Percentiles rank a stretch among this genome's conserved stretches.
Evolutionary conservation across 768 basidiomycete species (phyloP).

Genomic region (Botryobasidium botryosum): DNA sequence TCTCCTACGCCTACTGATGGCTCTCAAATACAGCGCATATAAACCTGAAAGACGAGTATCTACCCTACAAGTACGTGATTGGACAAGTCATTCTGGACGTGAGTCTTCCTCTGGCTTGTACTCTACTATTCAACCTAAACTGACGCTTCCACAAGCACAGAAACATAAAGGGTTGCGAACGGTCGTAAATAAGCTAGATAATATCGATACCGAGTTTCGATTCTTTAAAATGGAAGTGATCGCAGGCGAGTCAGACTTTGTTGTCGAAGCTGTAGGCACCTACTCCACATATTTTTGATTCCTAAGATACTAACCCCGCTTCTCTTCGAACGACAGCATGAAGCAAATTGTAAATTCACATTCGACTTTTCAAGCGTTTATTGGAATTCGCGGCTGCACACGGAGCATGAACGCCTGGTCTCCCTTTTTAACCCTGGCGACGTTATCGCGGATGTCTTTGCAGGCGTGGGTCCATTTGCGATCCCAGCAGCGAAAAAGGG

Average conservation of each 20-base stretch:
- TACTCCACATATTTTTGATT: background rate
- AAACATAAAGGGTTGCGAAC: constrained; percentile 76
- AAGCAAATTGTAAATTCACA: constrained; percentile 70
- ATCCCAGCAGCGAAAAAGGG: constrained; percentile 87
- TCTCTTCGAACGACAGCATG: constrained; percentile 34
- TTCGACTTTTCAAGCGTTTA: constrained; percentile 95
- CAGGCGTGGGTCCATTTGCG: constrained; percentile 94
- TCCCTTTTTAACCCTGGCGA: constrained; percentile 44
- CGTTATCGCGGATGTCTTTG: constrained; percentile 85
- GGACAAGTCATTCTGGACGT: constrained; percentile 88
- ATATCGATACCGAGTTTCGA: constrained; percentile 70
- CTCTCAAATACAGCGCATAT: constrained; percentile 48
- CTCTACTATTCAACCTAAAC: background rate
- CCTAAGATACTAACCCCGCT: background rate
- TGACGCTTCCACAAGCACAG: constrained; percentile 24
- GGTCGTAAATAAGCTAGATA: constrained; percentile 88
- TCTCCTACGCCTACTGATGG: background rate
- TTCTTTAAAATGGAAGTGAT: constrained; percentile 95
- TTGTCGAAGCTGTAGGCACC: constrained; percentile 65
- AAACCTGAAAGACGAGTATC: constrained; percentile 77
- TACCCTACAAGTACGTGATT: constrained; percentile 81
- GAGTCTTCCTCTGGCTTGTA: constrained; percentile 17
- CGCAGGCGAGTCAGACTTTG: constrained; percentile 73
- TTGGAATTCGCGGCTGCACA: constrained; percentile 92
- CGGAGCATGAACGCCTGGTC: constrained; percentile 81